Conservation (phyloP, 2,329 filamentous ascomycete species). For the Botryotinia calthae region DNA sequence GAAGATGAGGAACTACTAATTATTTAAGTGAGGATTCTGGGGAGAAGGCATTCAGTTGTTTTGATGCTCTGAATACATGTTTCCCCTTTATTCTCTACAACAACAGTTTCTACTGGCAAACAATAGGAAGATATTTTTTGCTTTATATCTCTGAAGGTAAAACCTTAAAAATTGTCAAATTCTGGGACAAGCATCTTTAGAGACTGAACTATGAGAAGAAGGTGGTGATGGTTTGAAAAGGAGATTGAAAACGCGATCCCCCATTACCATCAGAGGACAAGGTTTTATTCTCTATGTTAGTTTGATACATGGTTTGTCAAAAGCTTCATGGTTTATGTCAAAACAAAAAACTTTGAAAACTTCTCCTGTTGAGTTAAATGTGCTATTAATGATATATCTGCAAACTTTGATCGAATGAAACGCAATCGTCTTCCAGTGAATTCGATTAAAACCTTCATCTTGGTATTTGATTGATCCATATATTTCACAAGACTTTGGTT, state of each 20-base stretch:
- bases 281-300: not conserved
- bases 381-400: not conserved
- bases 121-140: not conserved
- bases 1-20: accelerated
- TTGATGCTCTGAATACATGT: not conserved
- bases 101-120: not conserved
- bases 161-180: too few species aligned
- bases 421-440: not conserved
- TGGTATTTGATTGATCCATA: not conserved
- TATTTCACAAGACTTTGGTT: not conserved
- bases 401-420: not conserved
- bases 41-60: not conserved
- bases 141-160: not conserved
- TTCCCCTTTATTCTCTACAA: not conserved
- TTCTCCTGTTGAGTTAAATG: not conserved
- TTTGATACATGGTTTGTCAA: not conserved
- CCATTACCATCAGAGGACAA: not conserved
- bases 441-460: not conserved
- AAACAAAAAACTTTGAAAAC: not conserved
- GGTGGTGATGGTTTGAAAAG: not conserved
- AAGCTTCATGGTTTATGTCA: not conserved
- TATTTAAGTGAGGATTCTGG: not conserved
- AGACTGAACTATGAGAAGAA: not conserved
- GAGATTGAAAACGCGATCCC: not conserved
- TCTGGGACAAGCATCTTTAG: not conserved